phyloP scores from a whole-genome alignment of 441 rosid species.

The Populus trichocarpa region DNA sequence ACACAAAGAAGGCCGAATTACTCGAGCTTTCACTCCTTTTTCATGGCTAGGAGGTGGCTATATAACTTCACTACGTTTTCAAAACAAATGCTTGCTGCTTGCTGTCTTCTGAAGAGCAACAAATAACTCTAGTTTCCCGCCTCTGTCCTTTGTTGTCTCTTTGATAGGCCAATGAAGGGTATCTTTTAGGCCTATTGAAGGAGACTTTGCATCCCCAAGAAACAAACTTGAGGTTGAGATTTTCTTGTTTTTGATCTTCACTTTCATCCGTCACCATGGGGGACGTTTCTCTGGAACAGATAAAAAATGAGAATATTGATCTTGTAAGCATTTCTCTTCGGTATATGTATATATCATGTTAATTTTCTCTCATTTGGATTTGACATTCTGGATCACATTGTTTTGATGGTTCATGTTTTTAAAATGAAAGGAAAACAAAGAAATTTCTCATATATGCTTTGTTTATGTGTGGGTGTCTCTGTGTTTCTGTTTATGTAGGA shows the following conservation, averaged over 20 bases:
- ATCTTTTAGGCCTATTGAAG: slow-evolving; percentile 16
- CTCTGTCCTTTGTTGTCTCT: slow-evolving; percentile 12
- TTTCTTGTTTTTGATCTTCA: not conserved
- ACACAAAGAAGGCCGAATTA: slow-evolving; percentile 18
- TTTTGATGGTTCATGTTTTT: not conserved
- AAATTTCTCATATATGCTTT: not conserved
- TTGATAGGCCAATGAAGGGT: slow-evolving; percentile 12
- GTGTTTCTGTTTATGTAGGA: slow-evolving; percentile 38
- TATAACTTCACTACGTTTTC: not conserved
- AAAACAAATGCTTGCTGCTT: slow-evolving; percentile 1
- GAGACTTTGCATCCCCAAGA: not conserved
- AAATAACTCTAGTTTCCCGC: not conserved
- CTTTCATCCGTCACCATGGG: slow-evolving; percentile 32
- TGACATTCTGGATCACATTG: no score
- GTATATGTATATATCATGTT: no score
- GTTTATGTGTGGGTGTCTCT: not conserved
- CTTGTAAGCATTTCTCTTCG: slow-evolving; percentile 47
- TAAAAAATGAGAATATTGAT: slow-evolving; percentile 70
- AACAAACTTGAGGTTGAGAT: not conserved
- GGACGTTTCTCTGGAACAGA: slow-evolving; percentile 58
- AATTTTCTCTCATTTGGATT: not conserved
- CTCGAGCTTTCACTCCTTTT: slow-evolving; percentile 6
- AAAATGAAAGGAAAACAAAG: not conserved
- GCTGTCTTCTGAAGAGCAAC: slow-evolving; percentile 10
- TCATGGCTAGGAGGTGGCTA: slow-evolving; percentile 10